Conservation (phyloP, 2,329 filamentous ascomycete species). For the Cladosporium sphaerospermum region DNA sequence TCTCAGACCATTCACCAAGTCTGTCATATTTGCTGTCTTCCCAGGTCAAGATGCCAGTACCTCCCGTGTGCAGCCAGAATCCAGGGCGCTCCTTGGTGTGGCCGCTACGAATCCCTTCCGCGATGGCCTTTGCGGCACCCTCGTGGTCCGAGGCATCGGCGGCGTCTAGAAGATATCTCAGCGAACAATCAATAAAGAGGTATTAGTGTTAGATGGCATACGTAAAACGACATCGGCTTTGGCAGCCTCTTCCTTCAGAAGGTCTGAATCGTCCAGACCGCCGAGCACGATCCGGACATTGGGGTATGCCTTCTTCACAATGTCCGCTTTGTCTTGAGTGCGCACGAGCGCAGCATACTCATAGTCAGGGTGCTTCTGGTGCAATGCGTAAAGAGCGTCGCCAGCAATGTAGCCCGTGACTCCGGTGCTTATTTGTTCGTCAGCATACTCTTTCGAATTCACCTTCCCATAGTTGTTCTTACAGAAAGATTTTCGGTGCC, state of each 20-base stretch:
- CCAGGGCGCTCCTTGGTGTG: slow-evolving; percentile 36
- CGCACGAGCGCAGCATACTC: slow-evolving; percentile 45
- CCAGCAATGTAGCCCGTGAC: slow-evolving; percentile 40
- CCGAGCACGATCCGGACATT: slow-evolving; percentile 47
- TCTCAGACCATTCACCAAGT: slow-evolving; percentile 44
- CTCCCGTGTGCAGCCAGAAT: slow-evolving; percentile 48
- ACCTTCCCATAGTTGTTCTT: slow-evolving; percentile 1
- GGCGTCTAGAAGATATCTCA: slow-evolving; percentile 32
- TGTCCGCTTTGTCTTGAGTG: slow-evolving; percentile 44
- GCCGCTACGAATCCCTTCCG: slow-evolving; percentile 43
- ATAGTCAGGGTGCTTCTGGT: slow-evolving; percentile 44
- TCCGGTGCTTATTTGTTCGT: slow-evolving; percentile 20
- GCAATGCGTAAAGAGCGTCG: slow-evolving; percentile 40
- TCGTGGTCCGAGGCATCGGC: slow-evolving; percentile 43
- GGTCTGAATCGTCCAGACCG: slow-evolving; percentile 39
- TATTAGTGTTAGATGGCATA: slow-evolving; percentile 16
- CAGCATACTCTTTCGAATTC: not conserved
- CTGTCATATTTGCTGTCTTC: slow-evolving; percentile 42
- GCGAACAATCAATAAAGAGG: not conserved
- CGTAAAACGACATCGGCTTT: slow-evolving; percentile 48
- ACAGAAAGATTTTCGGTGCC: slow-evolving; percentile 28
- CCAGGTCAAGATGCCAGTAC: slow-evolving; percentile 52
- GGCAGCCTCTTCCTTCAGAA: slow-evolving; percentile 43
- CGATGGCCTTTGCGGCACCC: slow-evolving; percentile 44
- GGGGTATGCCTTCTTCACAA: slow-evolving; percentile 30